A percentile compares a stretch with the other conserved stretches of the same genome.
Evolutionary conservation across 1,284 basidiomycete genomes (phyloP).

Genomic region (Sanghuangporus weigelae): DNA sequence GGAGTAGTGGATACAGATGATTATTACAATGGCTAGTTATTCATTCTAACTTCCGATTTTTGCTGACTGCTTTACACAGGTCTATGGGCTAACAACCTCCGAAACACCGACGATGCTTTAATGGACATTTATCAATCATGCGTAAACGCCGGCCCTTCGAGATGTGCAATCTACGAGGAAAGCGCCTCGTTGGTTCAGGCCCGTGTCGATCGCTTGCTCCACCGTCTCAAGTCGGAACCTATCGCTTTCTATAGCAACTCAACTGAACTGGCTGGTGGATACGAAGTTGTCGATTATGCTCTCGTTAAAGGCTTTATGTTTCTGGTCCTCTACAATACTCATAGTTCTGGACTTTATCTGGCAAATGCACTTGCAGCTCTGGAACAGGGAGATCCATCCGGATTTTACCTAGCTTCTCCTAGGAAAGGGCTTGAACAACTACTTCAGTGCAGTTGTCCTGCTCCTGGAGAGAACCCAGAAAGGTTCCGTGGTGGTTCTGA

Average conservation of each 20-base stretch:
- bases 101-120: constrained; percentile 20
- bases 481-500: constrained; percentile 16
- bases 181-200: constrained; percentile 15
- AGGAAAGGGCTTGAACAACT: not conserved
- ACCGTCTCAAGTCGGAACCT: not conserved
- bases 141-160: constrained; percentile 19
- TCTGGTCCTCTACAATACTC: constrained; percentile 15
- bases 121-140: constrained; percentile 19
- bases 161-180: constrained; percentile 20
- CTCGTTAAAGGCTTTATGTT: constrained; percentile 16
- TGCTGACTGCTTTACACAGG: not conserved
- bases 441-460: constrained; percentile 6
- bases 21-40: constrained; percentile 6
- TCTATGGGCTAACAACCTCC: constrained; percentile 19
- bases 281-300: constrained; percentile 16
- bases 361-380: constrained; percentile 13
- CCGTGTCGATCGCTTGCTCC: constrained; percentile 15
- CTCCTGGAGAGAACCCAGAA: constrained; percentile 10
- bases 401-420: constrained; percentile 6
- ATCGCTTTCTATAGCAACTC: constrained; percentile 2
- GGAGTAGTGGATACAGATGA: constrained; percentile 16
- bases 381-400: constrained; percentile 18
- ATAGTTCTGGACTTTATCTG: not conserved
- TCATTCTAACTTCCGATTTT: not conserved
- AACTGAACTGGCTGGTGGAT: not conserved